Evolutionary conservation across 768 basidiomycete species (phyloP), one percentile per base, ranked within the genome.

Genomic region (Phylloporus sp.): DNA sequence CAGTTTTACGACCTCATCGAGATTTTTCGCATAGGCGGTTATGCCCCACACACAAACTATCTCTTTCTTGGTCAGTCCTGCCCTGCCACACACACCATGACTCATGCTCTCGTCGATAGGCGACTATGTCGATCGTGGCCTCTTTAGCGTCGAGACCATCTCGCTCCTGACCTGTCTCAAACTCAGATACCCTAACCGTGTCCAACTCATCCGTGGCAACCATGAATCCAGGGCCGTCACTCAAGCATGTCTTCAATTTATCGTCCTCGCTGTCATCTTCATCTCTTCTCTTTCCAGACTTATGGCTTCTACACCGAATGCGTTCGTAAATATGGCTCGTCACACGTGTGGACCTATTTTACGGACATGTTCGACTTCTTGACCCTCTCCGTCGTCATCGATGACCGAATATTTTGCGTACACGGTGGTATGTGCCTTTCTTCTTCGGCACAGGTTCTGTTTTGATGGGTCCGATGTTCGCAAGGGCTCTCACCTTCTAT

Each of bases 361-460:
- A 99, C 97, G 53, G 97, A 99, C 73, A 97, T 99, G 95, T 99
- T 99, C 71, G 97, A 99, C 76, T 99, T 94, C 75, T 73, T 99
- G 59, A 98, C 97, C 11, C 76, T 99, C 50, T 94, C 91, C 29
- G 95, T 95, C 50, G 97, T 99, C 55, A 97, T 99, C 61, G 97
- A 99, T 73, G 94, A 99, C 75, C 86, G 86, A 64, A 97, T 99
- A 79, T 97, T 99, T 70, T 99, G 97, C 62, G 95, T 99, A 10
- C 97, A 99, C 60, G 97, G 97, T 61, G 95, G 95, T 92, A 49
- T 77, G 70, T 41, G 29, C 40, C 41, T 18, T 9, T 40, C 10
- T 9, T 40, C 10, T 35, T 36, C 20, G 22, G 41, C 24, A 38
- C 36, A 22, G 34, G 15, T 22, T 42, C 5, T 34, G 18, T 40